Percentiles rank a stretch among this genome's conserved stretches.
Conservation (phyloP, 768 basidiomycete genomes). For the Tylopilus plumbeoviolaceoides region DNA sequence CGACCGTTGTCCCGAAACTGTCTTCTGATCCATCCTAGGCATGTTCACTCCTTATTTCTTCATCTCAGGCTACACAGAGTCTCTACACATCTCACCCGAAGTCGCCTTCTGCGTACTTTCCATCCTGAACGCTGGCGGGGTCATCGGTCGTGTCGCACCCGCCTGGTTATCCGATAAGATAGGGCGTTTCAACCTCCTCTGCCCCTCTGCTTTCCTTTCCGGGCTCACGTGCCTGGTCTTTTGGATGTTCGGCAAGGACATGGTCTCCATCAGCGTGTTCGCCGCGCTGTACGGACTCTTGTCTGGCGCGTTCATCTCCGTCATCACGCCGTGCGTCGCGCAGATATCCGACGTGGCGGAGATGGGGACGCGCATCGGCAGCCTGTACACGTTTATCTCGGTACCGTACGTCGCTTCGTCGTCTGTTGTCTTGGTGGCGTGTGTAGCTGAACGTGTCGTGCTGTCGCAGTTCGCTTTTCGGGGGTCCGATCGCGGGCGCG, state of each 20-base stretch:
- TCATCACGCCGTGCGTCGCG: constrained; percentile 64
- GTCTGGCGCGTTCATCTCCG: constrained; percentile 64
- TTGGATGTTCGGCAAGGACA: constrained; percentile 48
- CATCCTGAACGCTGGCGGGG: constrained; percentile 64
- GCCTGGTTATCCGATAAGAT: constrained; percentile 60
- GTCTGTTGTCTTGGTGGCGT: constrained; percentile 57
- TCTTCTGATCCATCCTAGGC: constrained; percentile 36
- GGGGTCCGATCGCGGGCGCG: constrained; percentile 61
- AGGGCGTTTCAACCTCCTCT: constrained; percentile 65
- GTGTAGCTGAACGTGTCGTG: constrained; percentile 31
- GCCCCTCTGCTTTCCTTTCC: constrained; percentile 57
- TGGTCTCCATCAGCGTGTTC: constrained; percentile 46
- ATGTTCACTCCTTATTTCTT: constrained; percentile 72
- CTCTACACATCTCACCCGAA: constrained; percentile 33
- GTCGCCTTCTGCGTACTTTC: constrained; percentile 56
- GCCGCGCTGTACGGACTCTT: constrained; percentile 58
- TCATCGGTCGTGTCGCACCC: constrained; percentile 61
- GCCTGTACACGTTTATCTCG: constrained; percentile 61
- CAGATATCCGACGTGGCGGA: constrained; percentile 57
- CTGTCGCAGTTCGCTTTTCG: constrained; percentile 50
- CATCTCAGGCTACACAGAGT: constrained; percentile 56
- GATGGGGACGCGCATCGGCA: constrained; percentile 61
- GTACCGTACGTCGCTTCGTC: constrained; percentile 57
- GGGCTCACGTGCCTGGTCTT: constrained; percentile 56
- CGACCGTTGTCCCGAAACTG: background rate